Base-by-base conservation (phyloP, 2,329 filamentous ascomycete genomes). In the Magnaporthales sp. region DNA sequence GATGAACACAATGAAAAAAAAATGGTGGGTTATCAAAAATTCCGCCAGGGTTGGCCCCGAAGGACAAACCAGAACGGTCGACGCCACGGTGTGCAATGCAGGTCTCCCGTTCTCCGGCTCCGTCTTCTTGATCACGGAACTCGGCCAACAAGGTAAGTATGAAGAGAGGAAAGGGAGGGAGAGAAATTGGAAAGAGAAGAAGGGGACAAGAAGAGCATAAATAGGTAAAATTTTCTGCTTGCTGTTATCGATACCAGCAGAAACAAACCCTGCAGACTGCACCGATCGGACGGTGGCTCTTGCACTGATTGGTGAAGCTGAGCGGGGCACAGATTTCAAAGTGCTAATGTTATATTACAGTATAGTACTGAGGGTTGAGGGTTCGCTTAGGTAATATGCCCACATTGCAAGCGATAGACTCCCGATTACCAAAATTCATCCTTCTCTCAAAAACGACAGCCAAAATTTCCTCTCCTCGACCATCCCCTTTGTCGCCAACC, bases 11-110 rank as follows among this genome's bases (percentile, higher is more conserved):
- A 81, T 78, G 81, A 82, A 82, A 83, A 68, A 65, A 54, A 46
- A 64, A 32, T 3, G 32, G 60, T 67, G 30, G 66, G 70, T 76
- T 72, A 82, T 76, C 80, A 80, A 81, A 80, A 82, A 80, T 81
- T 82, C 54, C 77, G 74, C 77, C 76, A 75, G 76, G 79, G 77
- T 82, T 79, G 80, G 80, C 78, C 79, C 78, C 77, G 77, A 81
- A 82, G 79, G 79, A 78, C 80, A 82, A 81, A 81, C 76, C 77
- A 81, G 76, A 72, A 73, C 74, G 76, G 75, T 76, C 72, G 75
- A 80, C 79, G 77, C 80, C 80, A 77, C 80, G 80, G 73, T 80
- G 80, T 83, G 80, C 80, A 81, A 82, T 83, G 80, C 80, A 83
- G 80, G 79, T 76, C 75, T 76, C 74, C 78, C 77, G 70, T 72